These are phyloP conservation scores for Francoa sonchifolia DNA, from an alignment of 441 rosid species.

Conservation along the genomic window DNA sequence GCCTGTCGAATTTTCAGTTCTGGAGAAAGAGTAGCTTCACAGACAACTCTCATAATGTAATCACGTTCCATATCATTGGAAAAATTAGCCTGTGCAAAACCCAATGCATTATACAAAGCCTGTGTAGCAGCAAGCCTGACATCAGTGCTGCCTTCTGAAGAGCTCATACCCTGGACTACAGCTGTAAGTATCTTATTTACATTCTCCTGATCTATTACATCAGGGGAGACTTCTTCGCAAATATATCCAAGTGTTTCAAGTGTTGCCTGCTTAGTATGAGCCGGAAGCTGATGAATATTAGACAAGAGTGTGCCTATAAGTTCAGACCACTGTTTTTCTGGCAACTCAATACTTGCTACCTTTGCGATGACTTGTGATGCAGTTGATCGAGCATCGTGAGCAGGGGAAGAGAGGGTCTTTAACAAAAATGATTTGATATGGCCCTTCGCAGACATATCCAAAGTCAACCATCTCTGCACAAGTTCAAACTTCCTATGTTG, in stretches of 20 bases:
- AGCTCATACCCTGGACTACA: constrained; percentile 91
- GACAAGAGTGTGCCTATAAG: constrained; percentile 50
- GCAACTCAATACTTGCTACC: constrained; percentile 83
- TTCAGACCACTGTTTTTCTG: constrained; percentile 84
- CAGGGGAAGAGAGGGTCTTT: constrained; percentile 44
- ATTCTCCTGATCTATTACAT: constrained; percentile 54
- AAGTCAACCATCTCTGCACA: constrained; percentile 52
- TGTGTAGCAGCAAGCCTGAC: constrained; percentile 79
- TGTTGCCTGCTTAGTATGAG: constrained; percentile 68
- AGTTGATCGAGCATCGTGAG: constrained; percentile 49
- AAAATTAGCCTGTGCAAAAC: constrained; percentile 83
- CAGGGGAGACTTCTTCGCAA: constrained; percentile 80
- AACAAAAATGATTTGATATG: constrained; percentile 44
- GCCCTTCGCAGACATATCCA: constrained; percentile 33
- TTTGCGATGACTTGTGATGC: constrained; percentile 80
- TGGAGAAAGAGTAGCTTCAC: constrained; percentile 72
- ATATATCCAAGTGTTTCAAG: constrained; percentile 84
- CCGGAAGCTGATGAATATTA: constrained; percentile 43
- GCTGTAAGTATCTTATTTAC: constrained; percentile 82
- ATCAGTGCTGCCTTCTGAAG: constrained; percentile 47
- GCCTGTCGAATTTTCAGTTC: constrained; percentile 80
- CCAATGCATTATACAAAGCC: constrained; percentile 71
- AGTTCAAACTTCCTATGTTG: constrained; percentile 49
- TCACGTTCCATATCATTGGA: constrained; percentile 83
- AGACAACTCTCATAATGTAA: constrained; percentile 84